phyloP scores from a whole-genome alignment of 129 eudicot species.

The Centrapalus pauciflorus region DNA sequence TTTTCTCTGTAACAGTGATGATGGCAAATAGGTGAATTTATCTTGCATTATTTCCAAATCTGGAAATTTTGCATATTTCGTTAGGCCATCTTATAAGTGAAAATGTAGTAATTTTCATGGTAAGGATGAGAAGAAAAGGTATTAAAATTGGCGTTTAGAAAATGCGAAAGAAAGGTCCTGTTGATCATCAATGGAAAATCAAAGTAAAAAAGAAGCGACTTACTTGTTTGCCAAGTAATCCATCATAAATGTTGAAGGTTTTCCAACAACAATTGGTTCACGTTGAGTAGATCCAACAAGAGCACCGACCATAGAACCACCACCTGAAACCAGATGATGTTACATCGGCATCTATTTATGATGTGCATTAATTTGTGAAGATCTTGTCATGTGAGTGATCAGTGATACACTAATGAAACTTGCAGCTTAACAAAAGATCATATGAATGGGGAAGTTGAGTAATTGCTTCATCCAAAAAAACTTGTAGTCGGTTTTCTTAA shows the following conservation, averaged over 20 bases:
- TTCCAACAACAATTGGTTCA: constrained; percentile 91
- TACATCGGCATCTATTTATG: background rate
- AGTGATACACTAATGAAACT: background rate
- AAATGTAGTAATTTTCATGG: background rate
- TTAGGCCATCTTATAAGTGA: background rate
- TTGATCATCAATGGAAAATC: constrained; percentile 4
- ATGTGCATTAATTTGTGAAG: background rate
- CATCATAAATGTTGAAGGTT: constrained; percentile 99
- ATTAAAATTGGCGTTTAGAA: background rate
- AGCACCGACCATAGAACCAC: constrained; percentile 99
- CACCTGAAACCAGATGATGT: constrained; percentile 54
- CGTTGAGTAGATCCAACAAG: constrained; percentile 87
- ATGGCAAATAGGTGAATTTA: background rate
- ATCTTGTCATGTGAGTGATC: background rate
- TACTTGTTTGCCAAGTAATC: constrained; percentile 92
- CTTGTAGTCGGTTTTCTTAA: background rate
- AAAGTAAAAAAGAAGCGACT: constrained; percentile 11
- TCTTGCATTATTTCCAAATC: background rate
- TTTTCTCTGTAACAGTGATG: background rate
- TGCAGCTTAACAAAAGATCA: background rate
- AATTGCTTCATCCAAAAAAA: constrained; percentile 2
- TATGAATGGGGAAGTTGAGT: background rate
- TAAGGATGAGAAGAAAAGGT: background rate
- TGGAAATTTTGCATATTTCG: background rate
- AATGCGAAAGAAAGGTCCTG: background rate